A percentile compares a stretch with the other conserved stretches of the same genome.
Conservation (phyloP, 1,284 basidiomycete genomes). For the Ganoderma multipileum region DNA sequence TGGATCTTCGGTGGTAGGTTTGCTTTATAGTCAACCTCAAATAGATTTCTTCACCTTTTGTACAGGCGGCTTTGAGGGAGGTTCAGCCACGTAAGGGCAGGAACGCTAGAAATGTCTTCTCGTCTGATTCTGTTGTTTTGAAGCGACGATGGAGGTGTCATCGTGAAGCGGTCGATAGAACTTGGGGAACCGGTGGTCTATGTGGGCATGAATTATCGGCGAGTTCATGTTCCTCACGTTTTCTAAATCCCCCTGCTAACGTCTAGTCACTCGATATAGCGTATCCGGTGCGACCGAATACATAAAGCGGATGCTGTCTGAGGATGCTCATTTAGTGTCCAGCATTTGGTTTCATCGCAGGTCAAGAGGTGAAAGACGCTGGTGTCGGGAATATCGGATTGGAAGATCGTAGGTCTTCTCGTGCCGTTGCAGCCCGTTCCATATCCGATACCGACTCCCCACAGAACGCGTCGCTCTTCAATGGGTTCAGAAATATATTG, state of each 20-base stretch:
- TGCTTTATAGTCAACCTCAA: background rate
- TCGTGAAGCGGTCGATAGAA: constrained; percentile 43
- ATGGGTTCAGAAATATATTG: constrained; percentile 64
- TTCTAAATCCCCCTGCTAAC: background rate
- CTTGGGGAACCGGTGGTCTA: constrained; percentile 39
- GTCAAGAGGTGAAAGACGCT: constrained; percentile 55
- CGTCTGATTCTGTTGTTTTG: background rate
- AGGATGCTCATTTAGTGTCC: background rate
- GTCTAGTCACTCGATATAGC: background rate
- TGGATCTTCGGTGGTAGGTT: constrained; percentile 61
- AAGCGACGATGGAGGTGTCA: constrained; percentile 37
- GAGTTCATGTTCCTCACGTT: background rate
- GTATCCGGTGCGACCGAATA: background rate
- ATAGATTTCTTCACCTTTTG: background rate
- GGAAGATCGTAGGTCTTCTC: constrained; percentile 51
- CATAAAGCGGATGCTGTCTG: background rate
- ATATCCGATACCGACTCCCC: background rate
- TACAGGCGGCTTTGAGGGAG: constrained; percentile 39
- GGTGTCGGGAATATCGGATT: constrained; percentile 61
- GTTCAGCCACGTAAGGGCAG: constrained; percentile 14
- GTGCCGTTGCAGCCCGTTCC: background rate
- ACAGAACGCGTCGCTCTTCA: constrained; percentile 32
- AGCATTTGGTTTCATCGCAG: constrained; percentile 24
- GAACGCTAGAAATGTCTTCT: no score
- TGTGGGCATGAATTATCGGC: constrained; percentile 28